Base-by-base conservation (phyloP, 768 basidiomycete species). In the Lactifluus echinatus region DNA sequence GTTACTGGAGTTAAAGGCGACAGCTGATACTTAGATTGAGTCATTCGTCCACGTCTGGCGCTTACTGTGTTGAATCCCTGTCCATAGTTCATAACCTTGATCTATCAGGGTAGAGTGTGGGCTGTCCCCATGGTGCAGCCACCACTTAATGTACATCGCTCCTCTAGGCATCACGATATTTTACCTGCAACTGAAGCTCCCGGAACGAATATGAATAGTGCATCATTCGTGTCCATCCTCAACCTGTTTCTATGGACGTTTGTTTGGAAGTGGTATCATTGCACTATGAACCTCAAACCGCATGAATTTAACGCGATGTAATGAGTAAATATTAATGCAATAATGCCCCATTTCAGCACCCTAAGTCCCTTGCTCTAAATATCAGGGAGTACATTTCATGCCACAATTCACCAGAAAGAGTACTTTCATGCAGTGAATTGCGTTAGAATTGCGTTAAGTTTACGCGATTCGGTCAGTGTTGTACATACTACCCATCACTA, bases 191-290 rank as follows among this genome's bases (percentile, higher is more conserved):
- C 55, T 6, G 36, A 58, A 31, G n/a, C n/a, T 29, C 53, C 15
- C 46, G 34, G 12, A 42, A 33, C 34, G 21, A 34, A n/a, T n/a
- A n/a, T n/a, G 19, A 39, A 31, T 43, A 34, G 53, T 6, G 42
- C 8, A 3, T 8, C 28, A 31, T 23, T 47, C 10, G 8, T 28
- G n/a, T 28, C 31, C 15, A 37, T 37, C 12, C 46, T 26, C 3
- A 39, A 33, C 26, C 31, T 62, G 40, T 49, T 61, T 43, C 44
- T 51, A 29, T 75, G 74, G 72, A 74, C 74, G 1, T 71, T 54
- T 24, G 53, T 71, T 54, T 24, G 53, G 44, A n/a, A 54, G 53
- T 19, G 53, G 44, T 29, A 26, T 44, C 21, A 36, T 54, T 8
- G 53, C n/a, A n/a, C n/a, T n/a, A n/a, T n/a, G n/a, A n/a, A n/a